Evolutionary conservation across 2,329 filamentous ascomycete genomes (phyloP).

Genomic region (Metarhizium album): DNA sequence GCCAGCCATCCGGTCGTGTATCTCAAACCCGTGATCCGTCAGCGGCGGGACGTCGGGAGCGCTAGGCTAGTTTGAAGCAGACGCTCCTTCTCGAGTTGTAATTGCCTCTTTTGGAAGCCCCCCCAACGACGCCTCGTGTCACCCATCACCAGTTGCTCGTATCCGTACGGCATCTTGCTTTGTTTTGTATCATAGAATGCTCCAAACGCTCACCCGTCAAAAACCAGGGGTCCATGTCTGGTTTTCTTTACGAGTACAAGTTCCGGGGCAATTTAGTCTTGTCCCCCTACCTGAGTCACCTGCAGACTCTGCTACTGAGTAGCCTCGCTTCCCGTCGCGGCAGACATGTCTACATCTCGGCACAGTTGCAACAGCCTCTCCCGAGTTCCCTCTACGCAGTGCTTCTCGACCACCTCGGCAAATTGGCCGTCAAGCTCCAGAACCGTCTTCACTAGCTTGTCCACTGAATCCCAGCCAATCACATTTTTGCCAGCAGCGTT

Average conservation of each 20-base stretch:
- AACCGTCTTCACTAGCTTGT: constrained; percentile 16
- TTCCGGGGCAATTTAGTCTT: not conserved
- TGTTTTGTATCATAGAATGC: too few species aligned
- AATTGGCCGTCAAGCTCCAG: constrained; percentile 17
- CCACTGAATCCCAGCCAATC: constrained; percentile 23
- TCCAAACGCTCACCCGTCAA: too few species aligned
- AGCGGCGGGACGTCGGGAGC: constrained; percentile 56
- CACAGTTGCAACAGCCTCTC: constrained; percentile 10
- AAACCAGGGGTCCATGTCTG: too few species aligned
- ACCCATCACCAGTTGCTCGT: too few species aligned
- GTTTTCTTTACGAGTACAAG: too few species aligned
- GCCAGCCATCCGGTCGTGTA: constrained; percentile 64
- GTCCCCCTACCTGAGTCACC: not conserved
- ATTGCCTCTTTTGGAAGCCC: too few species aligned
- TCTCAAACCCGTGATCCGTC: constrained; percentile 52
- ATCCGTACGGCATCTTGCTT: too few species aligned
- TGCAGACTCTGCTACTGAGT: not conserved
- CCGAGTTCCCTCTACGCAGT: constrained; percentile 10
- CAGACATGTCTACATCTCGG: constrained; percentile 7
- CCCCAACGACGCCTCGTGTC: too few species aligned
- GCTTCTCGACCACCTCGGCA: constrained; percentile 12
- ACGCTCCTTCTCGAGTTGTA: too few species aligned
- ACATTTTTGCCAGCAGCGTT: constrained; percentile 26
- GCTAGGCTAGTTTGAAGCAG: too few species aligned
- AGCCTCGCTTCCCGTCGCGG: not conserved